Percentiles rank a stretch among this genome's conserved stretches.
Conservation (phyloP, 768 basidiomycete genomes). For the Kwoniella europaea region DNA sequence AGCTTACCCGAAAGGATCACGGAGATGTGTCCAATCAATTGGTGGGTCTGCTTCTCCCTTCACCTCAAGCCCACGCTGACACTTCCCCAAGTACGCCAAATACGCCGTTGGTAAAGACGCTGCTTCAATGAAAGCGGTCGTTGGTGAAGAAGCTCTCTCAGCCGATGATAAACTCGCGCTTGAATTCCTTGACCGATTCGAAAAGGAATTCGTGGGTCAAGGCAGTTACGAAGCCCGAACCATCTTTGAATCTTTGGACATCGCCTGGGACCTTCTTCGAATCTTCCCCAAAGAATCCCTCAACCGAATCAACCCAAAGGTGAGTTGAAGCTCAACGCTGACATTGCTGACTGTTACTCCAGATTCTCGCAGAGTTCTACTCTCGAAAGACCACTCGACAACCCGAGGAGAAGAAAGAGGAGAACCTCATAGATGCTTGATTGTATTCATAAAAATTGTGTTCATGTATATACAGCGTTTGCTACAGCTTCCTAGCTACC, state of each 20-base stretch:
- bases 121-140: constrained; percentile 98
- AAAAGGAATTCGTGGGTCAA: constrained; percentile 95
- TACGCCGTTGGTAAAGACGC: constrained; percentile 98
- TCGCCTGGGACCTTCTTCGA: constrained; percentile 93
- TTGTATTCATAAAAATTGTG: constrained; percentile 3
- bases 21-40: constrained; percentile 99
- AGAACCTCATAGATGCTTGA: constrained; percentile 54
- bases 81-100: constrained; percentile 77
- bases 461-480: constrained; percentile 14
- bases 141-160: constrained; percentile 95
- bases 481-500: not conserved
- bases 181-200: constrained; percentile 97
- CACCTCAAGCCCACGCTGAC: constrained; percentile 1
- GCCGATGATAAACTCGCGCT: constrained; percentile 94
- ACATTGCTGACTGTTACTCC: not conserved
- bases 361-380: constrained; percentile 89
- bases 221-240: constrained; percentile 93
- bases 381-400: constrained; percentile 66
- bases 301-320: constrained; percentile 94
- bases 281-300: constrained; percentile 99
- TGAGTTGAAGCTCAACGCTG: constrained; percentile 26
- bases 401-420: constrained; percentile 45
- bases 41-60: constrained; percentile 62
- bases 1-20: constrained; percentile 96
- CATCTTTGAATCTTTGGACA: constrained; percentile 94